Conservation (phyloP, 2,329 filamentous ascomycete species). For the Phaeophleospora eucalypticola region DNA sequence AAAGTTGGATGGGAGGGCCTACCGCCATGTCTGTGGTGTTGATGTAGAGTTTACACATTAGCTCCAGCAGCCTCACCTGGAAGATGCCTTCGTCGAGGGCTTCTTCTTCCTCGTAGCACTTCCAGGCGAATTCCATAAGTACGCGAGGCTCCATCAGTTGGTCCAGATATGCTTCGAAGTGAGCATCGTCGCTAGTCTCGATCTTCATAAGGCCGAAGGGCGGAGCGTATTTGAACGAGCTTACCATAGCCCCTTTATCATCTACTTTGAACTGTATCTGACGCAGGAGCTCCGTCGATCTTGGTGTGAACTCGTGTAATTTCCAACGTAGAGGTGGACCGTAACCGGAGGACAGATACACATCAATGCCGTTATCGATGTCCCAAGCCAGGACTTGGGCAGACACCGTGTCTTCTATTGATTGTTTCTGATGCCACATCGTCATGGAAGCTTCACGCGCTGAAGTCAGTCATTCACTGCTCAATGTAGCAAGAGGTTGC, state of each 20-base stretch:
- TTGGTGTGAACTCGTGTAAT: constrained; percentile 45
- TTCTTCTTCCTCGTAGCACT: constrained; percentile 44
- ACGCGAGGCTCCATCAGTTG: constrained; percentile 39
- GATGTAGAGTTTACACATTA: constrained; percentile 35
- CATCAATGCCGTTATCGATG: constrained; percentile 35
- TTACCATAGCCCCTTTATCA: constrained; percentile 25
- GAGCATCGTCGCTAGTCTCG: constrained; percentile 41
- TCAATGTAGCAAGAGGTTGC: too few species aligned
- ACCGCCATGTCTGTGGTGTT: constrained; percentile 37
- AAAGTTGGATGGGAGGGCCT: constrained; percentile 12
- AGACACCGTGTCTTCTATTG: constrained; percentile 39
- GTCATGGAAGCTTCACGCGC: constrained; percentile 30
- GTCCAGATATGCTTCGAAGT: constrained; percentile 44
- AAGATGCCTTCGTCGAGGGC: constrained; percentile 37
- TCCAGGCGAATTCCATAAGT: constrained; percentile 39
- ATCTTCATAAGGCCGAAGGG: constrained; percentile 45
- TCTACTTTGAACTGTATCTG: constrained; percentile 44
- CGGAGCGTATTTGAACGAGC: constrained; percentile 39
- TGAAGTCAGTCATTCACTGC: background rate
- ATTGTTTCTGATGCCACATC: constrained; percentile 41
- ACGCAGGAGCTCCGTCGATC: constrained; percentile 36
- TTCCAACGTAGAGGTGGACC: constrained; percentile 42
- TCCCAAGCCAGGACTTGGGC: constrained; percentile 35
- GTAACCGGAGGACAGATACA: constrained; percentile 43
- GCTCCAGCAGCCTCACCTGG: constrained; percentile 39